Evolutionary conservation across 805 yeast species (phyloP).

Genomic region (Sugiyamaella smithiae): DNA sequence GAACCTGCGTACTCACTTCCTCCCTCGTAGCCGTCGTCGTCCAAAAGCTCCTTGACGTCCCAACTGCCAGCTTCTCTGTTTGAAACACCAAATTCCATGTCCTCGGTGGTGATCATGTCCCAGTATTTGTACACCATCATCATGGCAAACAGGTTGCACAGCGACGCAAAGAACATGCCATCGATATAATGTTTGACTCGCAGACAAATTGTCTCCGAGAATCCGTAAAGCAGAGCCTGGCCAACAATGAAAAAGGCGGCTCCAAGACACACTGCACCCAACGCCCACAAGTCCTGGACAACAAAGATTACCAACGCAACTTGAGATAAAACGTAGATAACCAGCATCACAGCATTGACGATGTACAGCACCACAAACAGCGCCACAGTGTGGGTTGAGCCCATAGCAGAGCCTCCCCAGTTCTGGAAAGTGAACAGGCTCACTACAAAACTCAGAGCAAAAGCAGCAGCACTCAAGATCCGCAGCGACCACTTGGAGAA

Average conservation of each 20-base stretch:
- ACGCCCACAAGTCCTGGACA: constrained; percentile 79
- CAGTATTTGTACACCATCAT: constrained; percentile 97
- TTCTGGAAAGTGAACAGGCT: constrained; percentile 68
- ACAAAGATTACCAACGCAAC: constrained; percentile 62
- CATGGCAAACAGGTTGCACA: constrained; percentile 73
- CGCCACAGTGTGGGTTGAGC: constrained; percentile 58
- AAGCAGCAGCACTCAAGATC: constrained; percentile 52
- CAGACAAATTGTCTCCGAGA: constrained; percentile 64
- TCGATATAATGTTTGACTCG: constrained; percentile 82
- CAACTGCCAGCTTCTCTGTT: constrained; percentile 42
- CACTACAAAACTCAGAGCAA: constrained; percentile 62
- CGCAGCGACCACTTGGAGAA: constrained; percentile 59
- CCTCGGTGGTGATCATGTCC: constrained; percentile 95
- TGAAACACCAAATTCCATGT: constrained; percentile 83
- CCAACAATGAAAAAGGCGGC: constrained; percentile 73
- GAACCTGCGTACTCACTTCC: constrained; percentile 36
- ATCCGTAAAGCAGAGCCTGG: constrained; percentile 70
- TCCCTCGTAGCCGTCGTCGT: constrained; percentile 29
- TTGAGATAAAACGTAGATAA: constrained; percentile 65
- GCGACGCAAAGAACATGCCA: constrained; percentile 80
- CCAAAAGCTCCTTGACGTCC: constrained; percentile 35
- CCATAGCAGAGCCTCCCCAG: constrained; percentile 46
- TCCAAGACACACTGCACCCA: constrained; percentile 77
- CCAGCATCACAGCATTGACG: constrained; percentile 63
- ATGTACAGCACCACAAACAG: constrained; percentile 70